phyloP scores from a whole-genome alignment of 257 asterid species.

The Solanum sejunctum region DNA sequence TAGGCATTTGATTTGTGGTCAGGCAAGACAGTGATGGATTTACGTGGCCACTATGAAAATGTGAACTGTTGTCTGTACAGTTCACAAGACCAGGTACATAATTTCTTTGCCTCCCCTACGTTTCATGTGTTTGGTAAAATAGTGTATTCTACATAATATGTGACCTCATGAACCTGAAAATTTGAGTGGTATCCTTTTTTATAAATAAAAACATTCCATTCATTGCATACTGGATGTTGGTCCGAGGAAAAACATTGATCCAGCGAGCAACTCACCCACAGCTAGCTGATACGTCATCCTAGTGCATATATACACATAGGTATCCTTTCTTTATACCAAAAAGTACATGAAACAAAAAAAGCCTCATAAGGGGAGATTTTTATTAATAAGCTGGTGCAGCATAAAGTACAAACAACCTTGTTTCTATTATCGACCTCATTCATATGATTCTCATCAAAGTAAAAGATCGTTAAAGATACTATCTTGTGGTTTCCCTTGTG shows the following conservation, averaged over 20 bases:
- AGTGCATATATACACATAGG: neutral
- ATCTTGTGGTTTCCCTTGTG: neutral
- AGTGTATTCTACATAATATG: neutral
- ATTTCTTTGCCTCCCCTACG: neutral
- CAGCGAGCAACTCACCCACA: neutral
- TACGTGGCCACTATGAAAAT: constrained; percentile 84
- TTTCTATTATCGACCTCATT: neutral
- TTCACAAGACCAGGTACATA: constrained; percentile 65
- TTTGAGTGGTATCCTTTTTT: neutral
- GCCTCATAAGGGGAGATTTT: neutral
- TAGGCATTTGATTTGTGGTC: constrained; percentile 90
- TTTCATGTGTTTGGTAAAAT: neutral
- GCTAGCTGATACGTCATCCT: neutral
- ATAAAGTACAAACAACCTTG: neutral
- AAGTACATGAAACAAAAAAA: neutral
- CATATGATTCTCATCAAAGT: neutral
- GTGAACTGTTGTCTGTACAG: constrained; percentile 85
- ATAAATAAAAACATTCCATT: neutral
- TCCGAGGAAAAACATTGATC: neutral
- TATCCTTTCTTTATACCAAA: neutral
- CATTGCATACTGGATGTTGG: neutral
- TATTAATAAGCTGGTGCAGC: neutral
- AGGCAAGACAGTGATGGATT: constrained; percentile 55
- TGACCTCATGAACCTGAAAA: neutral
- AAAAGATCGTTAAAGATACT: neutral